Evolutionary conservation across 108 stramenopile species (phyloP), one percentile per base, ranked within the genome.

Genomic region (Stephanodiscus minutulus): DNA sequence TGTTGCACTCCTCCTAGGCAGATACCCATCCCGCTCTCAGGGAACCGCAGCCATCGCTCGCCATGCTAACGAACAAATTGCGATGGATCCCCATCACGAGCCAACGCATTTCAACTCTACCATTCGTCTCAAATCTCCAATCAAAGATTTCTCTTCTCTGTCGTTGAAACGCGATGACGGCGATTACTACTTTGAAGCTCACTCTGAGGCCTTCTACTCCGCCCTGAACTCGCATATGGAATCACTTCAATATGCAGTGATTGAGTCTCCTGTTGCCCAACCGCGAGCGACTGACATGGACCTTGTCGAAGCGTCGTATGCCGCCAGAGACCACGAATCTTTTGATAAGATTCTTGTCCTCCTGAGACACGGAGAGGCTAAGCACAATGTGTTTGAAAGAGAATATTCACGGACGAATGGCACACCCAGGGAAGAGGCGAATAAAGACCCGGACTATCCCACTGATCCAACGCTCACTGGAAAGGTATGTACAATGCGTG

Each of bases 171-270:
- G 78, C n/a, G 78, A 79, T 31, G 70, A 72, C 55, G 78, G 71
- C n/a, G 78, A 79, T 37, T 79, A 79, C 61, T 79, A 68, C 72
- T 79, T 72, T 37, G 77, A 79, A 61, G 77, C 56, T 12, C 77
- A 79, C 66, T 57, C 77, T 28, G 70, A 66, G 46, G 77, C 77
- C 20, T 54, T 79, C 29, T 25, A 66, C 18, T 60, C 70, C 25
- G 77, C 77, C 12, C 50, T 68, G 0, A 48, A 68, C 25, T 58
- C 41, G 0, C 68, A 69, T 55, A 60, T 41, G 41, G 75, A 69
- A 17, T 37, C 29, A 21, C 25, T 56, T 8, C 61, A 63, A 29
- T 53, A 63, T 35, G 68, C 55, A 47, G 24, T 62, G 13, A 47
- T 29, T 8, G n/a, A 55, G 13, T 28, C 48, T 17, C 52, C 73